Percentiles rank a stretch among this genome's conserved stretches.
Evolutionary conservation across 177 flowering plant genomes (phyloP).

Genomic region (Tripterygium wilfordii): DNA sequence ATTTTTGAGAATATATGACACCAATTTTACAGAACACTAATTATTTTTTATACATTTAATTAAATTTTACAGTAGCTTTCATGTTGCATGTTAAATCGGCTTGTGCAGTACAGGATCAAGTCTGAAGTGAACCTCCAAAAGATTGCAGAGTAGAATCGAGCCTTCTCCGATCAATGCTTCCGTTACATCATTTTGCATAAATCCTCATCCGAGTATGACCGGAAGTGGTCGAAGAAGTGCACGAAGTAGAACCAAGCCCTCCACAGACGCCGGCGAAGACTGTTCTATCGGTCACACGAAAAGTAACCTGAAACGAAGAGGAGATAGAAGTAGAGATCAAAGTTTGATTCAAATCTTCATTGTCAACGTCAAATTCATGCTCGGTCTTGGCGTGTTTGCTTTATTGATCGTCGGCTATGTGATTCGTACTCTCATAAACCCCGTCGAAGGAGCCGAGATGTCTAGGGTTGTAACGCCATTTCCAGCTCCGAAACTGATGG

Average conservation of each 20-base stretch:
- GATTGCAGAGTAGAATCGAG: no score
- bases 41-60: no score
- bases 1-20: no score
- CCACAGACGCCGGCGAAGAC: slow-evolving; percentile 17
- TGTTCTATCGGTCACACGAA: slow-evolving; percentile 7
- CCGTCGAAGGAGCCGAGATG: slow-evolving; percentile 21
- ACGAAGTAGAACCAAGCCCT: slow-evolving; percentile 43
- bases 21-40: no score
- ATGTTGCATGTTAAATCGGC: no score
- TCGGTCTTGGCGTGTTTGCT: slow-evolving; percentile 30
- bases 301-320: slow-evolving; percentile 9
- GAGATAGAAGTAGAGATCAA: slow-evolving; percentile 15
- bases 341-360: slow-evolving; percentile 27
- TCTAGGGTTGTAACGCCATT: slow-evolving; percentile 79
- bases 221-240: slow-evolving; percentile 42
- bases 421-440: slow-evolving; percentile 19
- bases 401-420: slow-evolving; percentile 27
- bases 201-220: slow-evolving; percentile 9
- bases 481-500: slow-evolving; percentile 81
- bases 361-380: slow-evolving; percentile 32
- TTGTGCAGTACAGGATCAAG: no score
- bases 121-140: no score
- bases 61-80: no score
- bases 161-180: no score
- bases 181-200: no score